Evolutionary conservation across 352 stramenopile genomes (phyloP), one percentile per base, ranked within the genome.

Genomic region (Globisporangium irregulare): DNA sequence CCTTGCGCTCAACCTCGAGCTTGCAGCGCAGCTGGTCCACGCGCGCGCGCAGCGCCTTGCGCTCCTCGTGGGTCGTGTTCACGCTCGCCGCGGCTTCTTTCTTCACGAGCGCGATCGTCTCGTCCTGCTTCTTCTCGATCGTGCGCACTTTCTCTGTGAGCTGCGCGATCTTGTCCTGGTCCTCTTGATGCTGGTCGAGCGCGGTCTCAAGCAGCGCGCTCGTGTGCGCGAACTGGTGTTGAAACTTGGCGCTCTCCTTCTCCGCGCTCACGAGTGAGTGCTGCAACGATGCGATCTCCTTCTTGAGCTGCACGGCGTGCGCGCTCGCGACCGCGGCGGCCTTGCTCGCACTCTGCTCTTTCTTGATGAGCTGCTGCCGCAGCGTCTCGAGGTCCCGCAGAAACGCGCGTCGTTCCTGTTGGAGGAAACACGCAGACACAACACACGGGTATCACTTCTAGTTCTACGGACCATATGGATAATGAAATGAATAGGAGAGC

Each of bases 271-370:
- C 38, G 43, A 86, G 73, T 4, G 82, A 68, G 54, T 68, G 73
- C 66, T 90, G 78, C 32, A 93, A 50, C 25, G 83, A 64, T 51
- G 81, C 79, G 62, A 94, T 82, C 67, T 94, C 86, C 25, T 84
- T 85, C 74, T 94, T 94, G 55, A 94, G 79, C 71, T 90, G 83
- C 50, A 94, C 77, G 27, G 74, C 67, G 66, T 93, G 84, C 5
- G 80, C 71, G 56, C 86, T 94, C 51, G 82, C 80, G 48, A 78
- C 70, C 4, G 80, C 74, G 3, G 83, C 66, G 1, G 78, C 71
- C 25, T 87, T 90, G 50, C 69, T 69, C 25, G 81, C 72, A 20
- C 36, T 66, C 56, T 90, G 79, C 50, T 93, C 86, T 60, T 94
- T 94, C 61, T 87, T 87, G n/a, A 92, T 68, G 22, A 91, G 70